Conservation (phyloP, 495 filamentous ascomycete genomes). For the Pseudomonodictys pantanalensis region DNA sequence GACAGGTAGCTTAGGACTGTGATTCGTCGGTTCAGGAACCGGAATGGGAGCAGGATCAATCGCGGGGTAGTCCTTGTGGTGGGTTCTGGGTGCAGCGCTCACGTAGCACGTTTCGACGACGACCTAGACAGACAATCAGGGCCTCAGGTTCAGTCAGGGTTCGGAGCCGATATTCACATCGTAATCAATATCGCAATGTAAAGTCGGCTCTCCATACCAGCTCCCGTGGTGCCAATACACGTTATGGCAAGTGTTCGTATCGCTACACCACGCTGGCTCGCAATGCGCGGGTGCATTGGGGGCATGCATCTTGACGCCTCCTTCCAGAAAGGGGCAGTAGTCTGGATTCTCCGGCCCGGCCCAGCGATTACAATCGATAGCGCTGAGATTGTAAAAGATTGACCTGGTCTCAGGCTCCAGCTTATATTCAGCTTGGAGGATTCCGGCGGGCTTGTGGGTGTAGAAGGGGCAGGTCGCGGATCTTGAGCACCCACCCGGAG, state of each 20-base stretch:
- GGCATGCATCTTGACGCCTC: conserved; percentile 9
- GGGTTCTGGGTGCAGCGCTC: no score
- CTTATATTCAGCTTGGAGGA: conserved; percentile 20
- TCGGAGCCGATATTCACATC: conserved; percentile 12
- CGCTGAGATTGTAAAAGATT: conserved; percentile 13
- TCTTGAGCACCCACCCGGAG: conserved; percentile 9
- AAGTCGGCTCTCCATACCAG: conserved; percentile 10
- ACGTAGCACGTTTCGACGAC: no score
- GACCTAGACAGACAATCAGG: no score
- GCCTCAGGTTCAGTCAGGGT: no score
- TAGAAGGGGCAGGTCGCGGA: conserved; percentile 18
- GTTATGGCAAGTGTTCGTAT: neutral
- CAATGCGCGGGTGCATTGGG: neutral
- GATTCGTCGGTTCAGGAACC: no score
- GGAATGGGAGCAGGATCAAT: no score
- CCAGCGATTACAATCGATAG: conserved; percentile 1
- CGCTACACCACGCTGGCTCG: neutral
- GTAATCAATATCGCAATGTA: neutral
- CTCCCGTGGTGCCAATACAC: conserved; percentile 4
- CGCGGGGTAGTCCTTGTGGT: no score
- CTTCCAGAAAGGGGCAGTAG: conserved; percentile 15
- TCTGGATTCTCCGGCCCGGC: neutral
- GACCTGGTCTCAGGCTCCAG: neutral
- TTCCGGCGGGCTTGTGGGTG: neutral
- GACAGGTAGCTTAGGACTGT: no score